phyloP scores from a whole-genome alignment of 768 basidiomycete species.

The Leucosporidium yakuticum region DNA sequence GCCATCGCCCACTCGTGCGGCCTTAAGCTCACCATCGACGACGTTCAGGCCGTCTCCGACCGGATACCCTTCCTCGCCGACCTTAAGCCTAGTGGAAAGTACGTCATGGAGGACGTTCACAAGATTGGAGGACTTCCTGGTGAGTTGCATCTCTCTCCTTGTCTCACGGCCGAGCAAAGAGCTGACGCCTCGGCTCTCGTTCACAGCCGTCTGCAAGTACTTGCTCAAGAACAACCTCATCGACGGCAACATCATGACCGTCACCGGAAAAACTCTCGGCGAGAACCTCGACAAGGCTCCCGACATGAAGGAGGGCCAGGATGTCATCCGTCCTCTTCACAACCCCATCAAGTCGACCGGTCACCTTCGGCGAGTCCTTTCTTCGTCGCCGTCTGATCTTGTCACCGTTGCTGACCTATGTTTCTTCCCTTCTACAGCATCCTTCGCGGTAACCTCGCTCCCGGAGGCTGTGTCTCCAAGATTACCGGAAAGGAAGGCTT shows the following conservation, averaged over 20 bases:
- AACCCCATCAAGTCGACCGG: slow-evolving; percentile 84
- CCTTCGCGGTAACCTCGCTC: slow-evolving; percentile 83
- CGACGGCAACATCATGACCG: slow-evolving; percentile 83
- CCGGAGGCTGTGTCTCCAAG: slow-evolving; percentile 92
- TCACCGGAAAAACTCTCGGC: slow-evolving; percentile 80
- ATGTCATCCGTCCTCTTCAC: slow-evolving; percentile 78
- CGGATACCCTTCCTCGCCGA: slow-evolving; percentile 90
- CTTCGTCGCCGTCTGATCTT: slow-evolving; percentile 7
- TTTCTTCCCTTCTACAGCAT: slow-evolving; percentile 53
- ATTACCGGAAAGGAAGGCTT: slow-evolving; percentile 95
- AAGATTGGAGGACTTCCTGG: slow-evolving; percentile 94
- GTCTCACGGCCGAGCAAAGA: background rate
- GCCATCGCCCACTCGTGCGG: slow-evolving; percentile 95
- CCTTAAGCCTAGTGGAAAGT: slow-evolving; percentile 93
- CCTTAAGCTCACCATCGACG: slow-evolving; percentile 77
- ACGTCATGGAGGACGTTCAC: slow-evolving; percentile 97
- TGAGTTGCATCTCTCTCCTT: slow-evolving; percentile 47
- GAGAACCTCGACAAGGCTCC: slow-evolving; percentile 82
- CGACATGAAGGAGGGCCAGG: slow-evolving; percentile 62
- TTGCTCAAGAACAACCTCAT: slow-evolving; percentile 80
- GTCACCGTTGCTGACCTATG: background rate
- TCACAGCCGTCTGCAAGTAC: slow-evolving; percentile 58
- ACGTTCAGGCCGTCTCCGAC: slow-evolving; percentile 90
- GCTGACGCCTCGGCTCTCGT: background rate
- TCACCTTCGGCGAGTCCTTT: slow-evolving; percentile 64